Percentiles rank a stretch among this genome's conserved stretches.
These are phyloP conservation scores for Yamadazyma triangularis DNA, from an alignment of 1,139 yeast genomes.

Conservation along the genomic window DNA sequence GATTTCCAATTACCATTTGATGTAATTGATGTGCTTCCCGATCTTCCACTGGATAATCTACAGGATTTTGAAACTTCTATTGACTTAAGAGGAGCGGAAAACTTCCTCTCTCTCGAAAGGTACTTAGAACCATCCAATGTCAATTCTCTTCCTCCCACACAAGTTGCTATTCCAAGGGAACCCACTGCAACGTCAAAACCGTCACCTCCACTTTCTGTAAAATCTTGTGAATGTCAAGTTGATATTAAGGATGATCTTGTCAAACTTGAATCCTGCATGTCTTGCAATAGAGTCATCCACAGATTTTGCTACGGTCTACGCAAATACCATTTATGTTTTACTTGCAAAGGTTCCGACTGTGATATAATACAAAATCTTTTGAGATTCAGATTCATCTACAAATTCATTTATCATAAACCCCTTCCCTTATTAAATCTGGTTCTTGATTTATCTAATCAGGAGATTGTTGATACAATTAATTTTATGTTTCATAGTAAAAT, in stretches of 20 bases:
- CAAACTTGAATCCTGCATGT: neutral
- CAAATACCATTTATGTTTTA: neutral
- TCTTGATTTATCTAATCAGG: constrained; percentile 3
- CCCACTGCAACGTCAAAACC: too few species aligned
- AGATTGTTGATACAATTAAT: constrained; percentile 1
- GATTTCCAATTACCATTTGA: too few species aligned
- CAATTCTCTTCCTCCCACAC: too few species aligned
- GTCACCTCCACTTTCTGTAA: too few species aligned
- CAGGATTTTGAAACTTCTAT: too few species aligned
- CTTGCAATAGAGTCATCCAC: constrained; percentile 3
- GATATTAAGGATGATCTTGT: neutral
- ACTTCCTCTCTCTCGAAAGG: too few species aligned
- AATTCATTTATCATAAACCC: constrained; percentile 1
- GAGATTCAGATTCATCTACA: constrained; percentile 4
- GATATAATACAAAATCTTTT: constrained; percentile 1
- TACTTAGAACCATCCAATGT: too few species aligned
- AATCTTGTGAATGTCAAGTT: constrained; percentile 6
- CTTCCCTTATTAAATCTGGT: neutral
- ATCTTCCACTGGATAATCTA: too few species aligned
- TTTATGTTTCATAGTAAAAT: constrained; percentile 2
- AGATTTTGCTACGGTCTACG: constrained; percentile 2
- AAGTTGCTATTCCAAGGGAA: too few species aligned
- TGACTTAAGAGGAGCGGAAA: too few species aligned
- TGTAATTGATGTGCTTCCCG: too few species aligned
- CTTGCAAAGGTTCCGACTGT: constrained; percentile 3